Base-by-base conservation (phyloP, 176 grass and related monocot species). In the Juncus inflexus region DNA sequence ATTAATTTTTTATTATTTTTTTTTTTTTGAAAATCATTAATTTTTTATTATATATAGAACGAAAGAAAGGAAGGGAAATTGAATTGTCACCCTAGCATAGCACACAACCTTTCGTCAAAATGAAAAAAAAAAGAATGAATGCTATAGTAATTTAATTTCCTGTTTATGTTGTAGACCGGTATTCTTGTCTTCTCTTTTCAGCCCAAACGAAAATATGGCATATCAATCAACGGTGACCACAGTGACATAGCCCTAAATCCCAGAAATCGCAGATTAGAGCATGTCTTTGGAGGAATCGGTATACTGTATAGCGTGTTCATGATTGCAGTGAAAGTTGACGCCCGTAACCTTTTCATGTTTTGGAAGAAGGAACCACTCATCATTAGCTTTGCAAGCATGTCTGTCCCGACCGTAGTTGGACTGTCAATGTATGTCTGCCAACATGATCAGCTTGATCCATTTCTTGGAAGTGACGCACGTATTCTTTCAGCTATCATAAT, bases 281-380 rank as follows among this genome's bases (percentile, higher is more conserved):
- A 53, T 35, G 11, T 19, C 28, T 6, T 52, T 12, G 41, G 28
- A 3, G 3, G 8, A 37, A 53, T 52, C 7, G 49, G 49, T 35
- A 54, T 53, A 19, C 13, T 40, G 19, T 67, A 36, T 38, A 52
- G 52, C 65, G 7, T 67, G 6, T 67, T 67, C 43, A 19, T 67
- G 9, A 9, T 35, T 2, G 45, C 13, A 67, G 47, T 67, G 6
- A 67, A 67, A 35, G 13, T 67, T 9, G 65, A 67, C 52, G 28
- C 11, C 16, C 3, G 35, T 67, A 7, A 6, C 2, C 12, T 37
- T n/a, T 67, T 45, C 47, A 3, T 5, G 5, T 10, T 37, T 6
- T 35, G 65, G 49, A 52, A 52, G 19, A 67, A 50, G 45, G 65
- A 73, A 16, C 65, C 49, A 54, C 4, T 67, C 65, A 67, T 55